phyloP scores from a whole-genome alignment of 1,139 yeast genomes.

The Groenewaldozyma sp. region DNA sequence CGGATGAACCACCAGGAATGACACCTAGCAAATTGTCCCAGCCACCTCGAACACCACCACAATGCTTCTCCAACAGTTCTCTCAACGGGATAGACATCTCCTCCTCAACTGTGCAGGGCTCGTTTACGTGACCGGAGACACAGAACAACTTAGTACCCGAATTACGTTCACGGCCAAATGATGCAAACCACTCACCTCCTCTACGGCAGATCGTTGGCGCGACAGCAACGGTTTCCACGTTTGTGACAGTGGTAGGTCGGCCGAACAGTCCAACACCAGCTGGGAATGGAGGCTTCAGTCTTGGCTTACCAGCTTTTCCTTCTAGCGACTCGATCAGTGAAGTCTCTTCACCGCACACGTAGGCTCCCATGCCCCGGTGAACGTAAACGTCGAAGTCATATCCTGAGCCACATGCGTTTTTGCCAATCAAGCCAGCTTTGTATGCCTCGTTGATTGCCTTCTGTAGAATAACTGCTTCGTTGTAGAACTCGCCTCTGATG shows the following conservation, averaged over 20 bases:
- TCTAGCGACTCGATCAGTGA: slow-evolving; percentile 79
- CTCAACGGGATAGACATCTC: slow-evolving; percentile 83
- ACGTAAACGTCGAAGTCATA: slow-evolving; percentile 71
- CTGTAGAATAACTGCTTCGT: slow-evolving; percentile 65
- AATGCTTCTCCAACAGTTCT: slow-evolving; percentile 74
- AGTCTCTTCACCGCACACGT: slow-evolving; percentile 86
- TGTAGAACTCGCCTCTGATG: slow-evolving; percentile 81
- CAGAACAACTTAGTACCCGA: slow-evolving; percentile 74
- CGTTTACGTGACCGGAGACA: slow-evolving; percentile 82
- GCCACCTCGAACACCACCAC: slow-evolving; percentile 85
- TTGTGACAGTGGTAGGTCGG: slow-evolving; percentile 82
- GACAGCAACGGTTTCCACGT: slow-evolving; percentile 82
- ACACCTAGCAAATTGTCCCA: slow-evolving; percentile 85
- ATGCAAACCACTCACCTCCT: slow-evolving; percentile 79
- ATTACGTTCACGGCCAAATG: slow-evolving; percentile 78
- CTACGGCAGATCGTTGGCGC: slow-evolving; percentile 83
- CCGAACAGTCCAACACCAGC: slow-evolving; percentile 89
- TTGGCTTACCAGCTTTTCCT: slow-evolving; percentile 88
- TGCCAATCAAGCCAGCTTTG: slow-evolving; percentile 68
- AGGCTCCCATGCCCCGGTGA: slow-evolving; percentile 90
- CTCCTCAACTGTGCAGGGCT: slow-evolving; percentile 87
- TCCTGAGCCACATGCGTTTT: slow-evolving; percentile 80
- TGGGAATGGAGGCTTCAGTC: slow-evolving; percentile 90
- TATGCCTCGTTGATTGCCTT: slow-evolving; percentile 80
- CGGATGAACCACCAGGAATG: slow-evolving; percentile 84